These are phyloP conservation scores for Phellopilus nigrolimitatus DNA, from an alignment of 1,284 basidiomycete genomes.

Conservation along the genomic window DNA sequence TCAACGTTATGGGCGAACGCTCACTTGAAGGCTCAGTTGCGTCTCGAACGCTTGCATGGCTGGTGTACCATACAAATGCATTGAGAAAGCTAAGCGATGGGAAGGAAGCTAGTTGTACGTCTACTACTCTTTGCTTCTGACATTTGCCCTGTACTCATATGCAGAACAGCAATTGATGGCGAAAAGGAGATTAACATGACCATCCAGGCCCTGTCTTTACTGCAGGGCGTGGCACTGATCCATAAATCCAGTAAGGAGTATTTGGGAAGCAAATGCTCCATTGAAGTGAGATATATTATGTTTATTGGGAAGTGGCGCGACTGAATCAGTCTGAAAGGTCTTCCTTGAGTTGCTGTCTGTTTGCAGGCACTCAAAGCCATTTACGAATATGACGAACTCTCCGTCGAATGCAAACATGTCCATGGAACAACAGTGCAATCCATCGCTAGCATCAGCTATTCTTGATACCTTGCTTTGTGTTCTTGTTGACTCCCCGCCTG, in stretches of 20 bases:
- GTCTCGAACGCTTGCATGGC: conserved; percentile 53
- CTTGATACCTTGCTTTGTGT: conserved; percentile 82
- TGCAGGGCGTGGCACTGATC: conserved; percentile 77
- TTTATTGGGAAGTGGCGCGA: no score
- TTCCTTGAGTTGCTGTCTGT: conserved; percentile 64
- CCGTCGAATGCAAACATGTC: conserved; percentile 21
- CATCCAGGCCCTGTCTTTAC: conserved; percentile 53
- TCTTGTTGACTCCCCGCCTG: conserved; percentile 72
- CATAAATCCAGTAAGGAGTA: conserved; percentile 66
- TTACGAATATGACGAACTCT: conserved; percentile 22
- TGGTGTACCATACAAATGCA: conserved; percentile 36
- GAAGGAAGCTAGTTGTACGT: conserved; percentile 13
- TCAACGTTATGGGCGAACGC: not conserved
- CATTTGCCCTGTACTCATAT: not conserved
- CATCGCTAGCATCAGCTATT: conserved; percentile 52
- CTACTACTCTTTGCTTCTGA: not conserved
- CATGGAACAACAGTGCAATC: conserved; percentile 22
- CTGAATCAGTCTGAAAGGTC: conserved; percentile 36
- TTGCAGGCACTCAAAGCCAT: conserved; percentile 49
- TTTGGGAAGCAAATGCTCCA: conserved; percentile 60
- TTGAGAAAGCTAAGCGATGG: conserved; percentile 31
- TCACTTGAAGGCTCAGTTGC: conserved; percentile 41
- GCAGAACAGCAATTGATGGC: not conserved
- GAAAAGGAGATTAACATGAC: conserved; percentile 47
- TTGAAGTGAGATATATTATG: conserved; percentile 69